Evolutionary conservation across 1,284 basidiomycete genomes (phyloP), one percentile per base, ranked within the genome.

Genomic region (Cystobasidium slooffiae): DNA sequence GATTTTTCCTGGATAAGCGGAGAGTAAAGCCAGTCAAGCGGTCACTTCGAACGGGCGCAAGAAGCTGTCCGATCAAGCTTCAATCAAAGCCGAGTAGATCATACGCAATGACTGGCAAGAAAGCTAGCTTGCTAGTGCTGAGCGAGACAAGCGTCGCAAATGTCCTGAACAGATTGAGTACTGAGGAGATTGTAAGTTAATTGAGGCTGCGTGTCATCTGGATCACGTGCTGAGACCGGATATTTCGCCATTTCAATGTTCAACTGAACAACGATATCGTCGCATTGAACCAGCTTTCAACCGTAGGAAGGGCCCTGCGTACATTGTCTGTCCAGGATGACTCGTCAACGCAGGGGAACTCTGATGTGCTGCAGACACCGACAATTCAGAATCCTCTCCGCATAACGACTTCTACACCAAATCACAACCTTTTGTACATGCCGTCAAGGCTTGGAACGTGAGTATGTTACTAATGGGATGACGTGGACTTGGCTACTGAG

Each of bases 371-470:
- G 44, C 41, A 56, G 16, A 73, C 70, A 24, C 62, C 62, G 22
- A 37, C 41, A 12, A 65, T 73, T 18, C 70, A 73, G 37, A 73
- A 66, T 43, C 70, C 70, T 18, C 63, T 73, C 24, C 70, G 70
- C 24, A 65, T 47, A 18, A 58, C 49, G 39, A 52, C 62, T n/a
- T 47, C 39, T 31, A 73, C 62, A 12, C 70, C 70, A 6, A 46
- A 44, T n/a, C 70, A 73, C 41, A 65, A 6, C 51, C 7, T 73
- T 9, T 41, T 73, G n/a, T 73, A 64, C 62, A 73, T 73, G 70
- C 70, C 70, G 14, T 73, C 70, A 8, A 63, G 70, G 18, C 47
- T 73, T 37, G 70, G 62, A 10, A 66, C 14, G 69, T 72, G 43
- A 14, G 49, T 39, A 1, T 3, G 44, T 5, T n/a, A 31, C n/a